Base-by-base conservation (phyloP, 164 flowering plant genomes). In the Stephania cephalantha region DNA sequence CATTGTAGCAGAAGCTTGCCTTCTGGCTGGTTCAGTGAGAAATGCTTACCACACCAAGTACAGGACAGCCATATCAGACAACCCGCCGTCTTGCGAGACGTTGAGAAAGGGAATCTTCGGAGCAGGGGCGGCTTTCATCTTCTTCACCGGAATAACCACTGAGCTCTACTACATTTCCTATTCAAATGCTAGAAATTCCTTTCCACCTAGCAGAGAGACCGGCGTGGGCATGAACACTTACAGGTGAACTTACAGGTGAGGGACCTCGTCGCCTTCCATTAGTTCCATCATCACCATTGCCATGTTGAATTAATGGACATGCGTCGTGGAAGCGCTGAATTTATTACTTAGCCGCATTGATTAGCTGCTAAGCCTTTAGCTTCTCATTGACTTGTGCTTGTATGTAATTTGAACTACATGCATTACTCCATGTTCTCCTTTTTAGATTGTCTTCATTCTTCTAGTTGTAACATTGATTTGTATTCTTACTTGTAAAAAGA, bases 41-140 rank as follows among this genome's bases (percentile, higher is more conserved):
- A 95, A 95, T 70, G 98, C 96, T 9, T 87, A 90, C 81, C 96
- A 91, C 88, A 87, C 95, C 77, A 91, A 86, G 80, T 90, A 89
- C 87, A 78, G 84, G 64, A 15, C 75, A 25, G 81, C 9, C 84
- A 84, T 68, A 52, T 58, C 46, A 2, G 79, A 72, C 0, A 65
- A 83, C 6, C 79, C 80, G 45, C 92, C 86, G 8, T 83, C 90
- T 31, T 94, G 98, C 74, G 75, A 88, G 81, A 85, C 86, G 11
- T 42, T 91, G 75, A 87, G 98, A 71, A 89, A 88, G 83, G 93
- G 94, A 46, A 90, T 89, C 5, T 91, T 95, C 73, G 98, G 79
- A 1, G 94, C 94, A 0, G 97, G 93, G 6, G 99, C 98, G 13
- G 88, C 91, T 7, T 92, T 92, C 81, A 71, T 81, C 25, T 79